A percentile compares a stretch with the other conserved stretches of the same genome.
phyloP scores from a whole-genome alignment of 1,284 basidiomycete species.

The Kwoniella shivajii region DNA sequence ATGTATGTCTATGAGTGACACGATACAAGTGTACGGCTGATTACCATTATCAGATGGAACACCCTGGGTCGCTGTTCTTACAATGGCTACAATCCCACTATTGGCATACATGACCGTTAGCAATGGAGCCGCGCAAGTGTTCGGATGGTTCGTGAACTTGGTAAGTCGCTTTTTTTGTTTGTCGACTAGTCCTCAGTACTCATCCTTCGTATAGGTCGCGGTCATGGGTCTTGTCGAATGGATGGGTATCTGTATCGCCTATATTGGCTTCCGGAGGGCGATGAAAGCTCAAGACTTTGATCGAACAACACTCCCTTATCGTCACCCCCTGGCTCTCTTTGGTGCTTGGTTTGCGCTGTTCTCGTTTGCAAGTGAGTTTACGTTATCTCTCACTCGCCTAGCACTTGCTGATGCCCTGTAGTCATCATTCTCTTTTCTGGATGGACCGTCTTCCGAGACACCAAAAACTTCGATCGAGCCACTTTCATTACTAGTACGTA shows the following conservation, averaged over 20 bases:
- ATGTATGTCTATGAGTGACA: conserved; percentile 28
- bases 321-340: conserved; percentile 63
- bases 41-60: conserved; percentile 58
- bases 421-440: conserved; percentile 73
- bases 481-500: conserved; percentile 21
- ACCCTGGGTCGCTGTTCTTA: conserved; percentile 68
- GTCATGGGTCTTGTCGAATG: conserved; percentile 68
- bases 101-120: conserved; percentile 59
- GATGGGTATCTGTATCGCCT: conserved; percentile 76
- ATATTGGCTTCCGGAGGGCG: conserved; percentile 73
- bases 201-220: conserved; percentile 30
- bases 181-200: conserved; percentile 3
- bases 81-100: conserved; percentile 64
- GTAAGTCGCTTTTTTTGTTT: conserved; percentile 9
- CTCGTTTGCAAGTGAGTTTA: conserved; percentile 5
- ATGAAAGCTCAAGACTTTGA: conserved; percentile 68
- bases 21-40: not conserved
- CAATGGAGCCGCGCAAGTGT: conserved; percentile 61
- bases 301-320: conserved; percentile 63
- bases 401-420: not conserved
- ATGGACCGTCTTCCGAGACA: conserved; percentile 68
- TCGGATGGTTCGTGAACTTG: conserved; percentile 73
- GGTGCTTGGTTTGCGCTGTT: conserved; percentile 55
- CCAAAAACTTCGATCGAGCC: conserved; percentile 12
- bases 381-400: not conserved